Percentiles rank a stretch among this genome's conserved stretches.
phyloP scores from a whole-genome alignment of 163 green algal genomes.

The Scenedesmus sp. region DNA sequence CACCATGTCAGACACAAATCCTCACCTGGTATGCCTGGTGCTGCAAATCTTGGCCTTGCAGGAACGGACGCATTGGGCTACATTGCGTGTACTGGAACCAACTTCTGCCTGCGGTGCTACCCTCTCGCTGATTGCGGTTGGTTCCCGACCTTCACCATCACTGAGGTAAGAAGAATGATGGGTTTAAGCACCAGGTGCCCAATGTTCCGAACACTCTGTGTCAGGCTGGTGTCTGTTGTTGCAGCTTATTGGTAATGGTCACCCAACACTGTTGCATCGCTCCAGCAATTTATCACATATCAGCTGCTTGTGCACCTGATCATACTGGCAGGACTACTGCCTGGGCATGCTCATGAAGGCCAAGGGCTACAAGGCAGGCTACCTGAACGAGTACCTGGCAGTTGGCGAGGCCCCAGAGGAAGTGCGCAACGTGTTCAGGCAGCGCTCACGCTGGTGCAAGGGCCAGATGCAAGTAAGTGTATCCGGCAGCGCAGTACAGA shows the following conservation, averaged over 20 bases:
- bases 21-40: constrained; percentile 42
- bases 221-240: not conserved
- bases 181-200: no score
- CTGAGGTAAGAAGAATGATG: not conserved
- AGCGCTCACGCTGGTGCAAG: constrained; percentile 62
- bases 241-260: not conserved
- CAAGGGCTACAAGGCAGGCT: constrained; percentile 56
- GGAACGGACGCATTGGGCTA: constrained; percentile 56
- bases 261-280: no score
- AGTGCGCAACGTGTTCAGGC: constrained; percentile 58
- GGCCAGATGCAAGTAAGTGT: constrained; percentile 61
- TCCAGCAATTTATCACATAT: constrained; percentile 25
- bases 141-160: constrained; percentile 61
- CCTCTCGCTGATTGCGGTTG: constrained; percentile 56
- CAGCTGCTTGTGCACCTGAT: constrained; percentile 61
- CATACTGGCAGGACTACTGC: constrained; percentile 49
- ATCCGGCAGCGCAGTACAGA: not conserved
- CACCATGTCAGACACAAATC: constrained; percentile 35
- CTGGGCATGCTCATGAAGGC: constrained; percentile 51
- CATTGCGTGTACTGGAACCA: constrained; percentile 69
- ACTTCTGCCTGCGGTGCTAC: constrained; percentile 63
- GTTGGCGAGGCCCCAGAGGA: constrained; percentile 60
- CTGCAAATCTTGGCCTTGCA: constrained; percentile 56
- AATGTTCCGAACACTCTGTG: no score
- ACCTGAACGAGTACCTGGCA: constrained; percentile 68